Evolutionary conservation across 192 early-diverging fungal genomes (phyloP).

Genomic region (Backusella sp.): DNA sequence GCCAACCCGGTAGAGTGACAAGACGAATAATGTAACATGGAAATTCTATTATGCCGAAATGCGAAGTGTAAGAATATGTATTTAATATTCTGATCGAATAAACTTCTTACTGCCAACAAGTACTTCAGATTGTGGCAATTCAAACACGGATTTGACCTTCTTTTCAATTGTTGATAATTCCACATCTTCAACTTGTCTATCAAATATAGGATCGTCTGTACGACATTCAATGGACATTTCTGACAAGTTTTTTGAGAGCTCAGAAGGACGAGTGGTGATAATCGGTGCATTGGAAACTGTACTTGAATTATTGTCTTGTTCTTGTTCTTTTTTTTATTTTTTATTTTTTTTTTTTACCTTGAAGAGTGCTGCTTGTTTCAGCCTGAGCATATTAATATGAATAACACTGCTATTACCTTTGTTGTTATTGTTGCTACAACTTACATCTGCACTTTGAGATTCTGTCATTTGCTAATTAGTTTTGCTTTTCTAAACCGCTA

Average conservation of each 20-base stretch:
- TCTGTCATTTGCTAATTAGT: background rate
- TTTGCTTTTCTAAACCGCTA: background rate
- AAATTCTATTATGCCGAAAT: slow-evolving; percentile 44
- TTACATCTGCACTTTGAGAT: background rate
- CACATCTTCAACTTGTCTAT: background rate
- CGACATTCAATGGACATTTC: slow-evolving; percentile 10
- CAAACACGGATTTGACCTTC: slow-evolving; percentile 10
- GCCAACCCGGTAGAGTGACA: slow-evolving; percentile 58
- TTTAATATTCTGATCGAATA: background rate
- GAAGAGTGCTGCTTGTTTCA: background rate
- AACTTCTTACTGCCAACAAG: slow-evolving; percentile 12
- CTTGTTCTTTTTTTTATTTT: background rate
- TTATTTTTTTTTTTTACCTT: background rate
- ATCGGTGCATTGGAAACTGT: background rate
- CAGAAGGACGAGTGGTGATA: background rate
- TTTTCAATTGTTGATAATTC: background rate
- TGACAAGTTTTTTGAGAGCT: background rate
- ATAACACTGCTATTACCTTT: background rate
- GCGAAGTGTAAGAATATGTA: background rate
- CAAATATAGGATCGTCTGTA: background rate
- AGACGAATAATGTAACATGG: slow-evolving; percentile 60
- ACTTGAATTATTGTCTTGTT: background rate
- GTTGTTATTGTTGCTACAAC: background rate
- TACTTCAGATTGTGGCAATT: slow-evolving; percentile 2
- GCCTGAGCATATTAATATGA: background rate